Evolutionary conservation across 1,284 basidiomycete genomes (phyloP).

Genomic region (Ceratobasidium sp.): DNA sequence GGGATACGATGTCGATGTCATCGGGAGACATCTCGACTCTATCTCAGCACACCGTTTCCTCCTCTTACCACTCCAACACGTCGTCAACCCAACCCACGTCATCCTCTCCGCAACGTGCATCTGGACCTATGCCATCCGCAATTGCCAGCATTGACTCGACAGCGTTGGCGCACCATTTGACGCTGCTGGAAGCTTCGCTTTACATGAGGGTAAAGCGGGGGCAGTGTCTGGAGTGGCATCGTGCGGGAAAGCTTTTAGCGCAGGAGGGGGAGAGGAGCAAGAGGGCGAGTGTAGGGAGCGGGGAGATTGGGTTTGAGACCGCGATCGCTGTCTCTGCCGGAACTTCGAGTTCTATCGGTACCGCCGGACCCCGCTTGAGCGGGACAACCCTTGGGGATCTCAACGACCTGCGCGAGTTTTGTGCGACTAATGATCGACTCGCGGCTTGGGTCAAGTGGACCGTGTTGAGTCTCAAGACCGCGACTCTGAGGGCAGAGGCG

Average conservation of each 20-base stretch:
- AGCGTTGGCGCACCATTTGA: constrained; percentile 68
- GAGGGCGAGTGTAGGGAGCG: neutral
- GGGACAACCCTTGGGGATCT: constrained; percentile 52
- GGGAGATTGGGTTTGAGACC: neutral
- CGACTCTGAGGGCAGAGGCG: constrained; percentile 63
- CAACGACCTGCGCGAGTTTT: constrained; percentile 62
- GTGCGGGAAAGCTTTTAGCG: constrained; percentile 55
- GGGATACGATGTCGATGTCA: neutral
- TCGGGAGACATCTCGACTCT: neutral
- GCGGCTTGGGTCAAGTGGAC: constrained; percentile 69
- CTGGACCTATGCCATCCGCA: neutral
- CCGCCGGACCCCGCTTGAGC: constrained; percentile 31
- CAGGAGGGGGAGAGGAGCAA: constrained; percentile 17
- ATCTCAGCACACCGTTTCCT: neutral
- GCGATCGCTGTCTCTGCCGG: too few relatives aligned
- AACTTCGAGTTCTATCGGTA: neutral
- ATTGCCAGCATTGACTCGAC: constrained; percentile 57
- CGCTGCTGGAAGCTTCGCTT: constrained; percentile 62
- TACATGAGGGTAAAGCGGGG: constrained; percentile 66
- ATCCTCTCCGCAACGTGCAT: neutral
- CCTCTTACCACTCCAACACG: neutral
- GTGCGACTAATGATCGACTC: constrained; percentile 65
- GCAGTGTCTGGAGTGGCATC: constrained; percentile 66
- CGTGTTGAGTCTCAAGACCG: constrained; percentile 60
- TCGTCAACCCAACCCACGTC: neutral